A percentile compares a stretch with the other conserved stretches of the same genome.
Evolutionary conservation across 768 basidiomycete species (phyloP).

Genomic region (Exsudoporus frostii): DNA sequence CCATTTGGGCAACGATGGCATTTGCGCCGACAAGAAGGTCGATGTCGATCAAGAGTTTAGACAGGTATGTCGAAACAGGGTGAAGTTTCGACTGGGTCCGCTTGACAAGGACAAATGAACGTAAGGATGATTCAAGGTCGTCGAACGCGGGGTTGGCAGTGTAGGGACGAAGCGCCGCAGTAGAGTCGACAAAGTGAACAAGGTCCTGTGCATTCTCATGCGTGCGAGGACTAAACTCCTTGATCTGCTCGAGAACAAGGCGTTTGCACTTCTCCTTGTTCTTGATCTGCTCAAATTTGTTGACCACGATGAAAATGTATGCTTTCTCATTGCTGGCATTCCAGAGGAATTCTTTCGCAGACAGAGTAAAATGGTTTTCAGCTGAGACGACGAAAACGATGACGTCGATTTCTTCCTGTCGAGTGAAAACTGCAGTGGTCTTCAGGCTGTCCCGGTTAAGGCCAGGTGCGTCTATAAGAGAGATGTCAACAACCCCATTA

Average conservation of each 20-base stretch:
- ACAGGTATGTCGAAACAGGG: constrained; percentile 88
- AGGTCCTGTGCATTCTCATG: constrained; percentile 89
- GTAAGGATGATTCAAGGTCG: constrained; percentile 83
- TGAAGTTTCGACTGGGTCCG: constrained; percentile 94
- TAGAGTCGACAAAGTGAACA: constrained; percentile 97
- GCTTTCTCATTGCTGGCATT: constrained; percentile 96
- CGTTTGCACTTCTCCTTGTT: constrained; percentile 93
- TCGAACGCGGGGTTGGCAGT: constrained; percentile 71
- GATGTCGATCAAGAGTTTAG: constrained; percentile 85
- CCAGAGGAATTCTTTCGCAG: constrained; percentile 89
- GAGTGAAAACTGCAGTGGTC: constrained; percentile 92
- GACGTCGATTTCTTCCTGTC: constrained; percentile 97
- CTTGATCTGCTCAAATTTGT: constrained; percentile 93
- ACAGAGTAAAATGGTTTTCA: constrained; percentile 97
- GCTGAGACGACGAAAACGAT: constrained; percentile 97
- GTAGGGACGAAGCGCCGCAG: constrained; percentile 64
- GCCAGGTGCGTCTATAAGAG: constrained; percentile 97
- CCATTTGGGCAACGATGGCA: constrained; percentile 76
- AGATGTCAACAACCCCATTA: constrained; percentile 96
- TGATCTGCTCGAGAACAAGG: constrained; percentile 90
- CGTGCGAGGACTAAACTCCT: constrained; percentile 86
- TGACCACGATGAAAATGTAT: constrained; percentile 97
- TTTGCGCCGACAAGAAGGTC: constrained; percentile 86
- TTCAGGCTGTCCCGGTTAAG: constrained; percentile 93
- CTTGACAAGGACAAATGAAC: constrained; percentile 95